Evolutionary conservation across 2,329 filamentous ascomycete species (phyloP), one percentile per base, ranked within the genome.

Genomic region (Tolypocladium nubicola): DNA sequence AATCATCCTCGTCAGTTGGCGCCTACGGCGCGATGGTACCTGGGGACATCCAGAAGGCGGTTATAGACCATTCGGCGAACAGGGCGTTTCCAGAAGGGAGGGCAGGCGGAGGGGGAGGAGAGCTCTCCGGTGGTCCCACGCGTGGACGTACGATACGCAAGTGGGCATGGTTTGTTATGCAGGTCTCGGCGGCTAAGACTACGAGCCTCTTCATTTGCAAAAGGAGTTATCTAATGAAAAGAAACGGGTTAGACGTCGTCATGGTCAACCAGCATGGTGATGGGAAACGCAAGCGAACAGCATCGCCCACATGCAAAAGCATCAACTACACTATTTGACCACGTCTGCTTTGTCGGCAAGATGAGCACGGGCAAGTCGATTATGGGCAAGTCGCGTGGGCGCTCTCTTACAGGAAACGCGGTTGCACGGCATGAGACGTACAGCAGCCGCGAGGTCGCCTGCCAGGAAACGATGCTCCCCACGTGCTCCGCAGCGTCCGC

Each of bases 41-140:
- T 33, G 35, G 37, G 37, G 38, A 23, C 52, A 40, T 39, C n/a
- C 35, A 49, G 45, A 40, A 39, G 54, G 26, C 45, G 39, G 43
- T n/a, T 50, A 50, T 52, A 56, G 55, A 43, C 37, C n/a, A 52
- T 41, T 35, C 26, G 55, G 55, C 55, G 55, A 56, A 56, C 21
- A 49, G 37, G 55, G 55, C 55, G 55, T 56, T 56, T 55, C n/a
- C 23, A 23, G 52, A 10, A 11, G 41, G 6, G 23, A 21, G 16
- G 38, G 30, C 38, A 37, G 35, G 38, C 33, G 11, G 33, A 11
- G 39, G 16, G n/a, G 19, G 26, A 33, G 9, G 47, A n/a, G 30
- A 50, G 26, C 26, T 6, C 26, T 50, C 9, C 41, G 4, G 26
- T n/a, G 26, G 19, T n/a, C 6, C 16, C 26, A 6, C 8, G 47